Conservation (phyloP, 805 yeast genomes). For the Metschnikowia kofuensis region DNA sequence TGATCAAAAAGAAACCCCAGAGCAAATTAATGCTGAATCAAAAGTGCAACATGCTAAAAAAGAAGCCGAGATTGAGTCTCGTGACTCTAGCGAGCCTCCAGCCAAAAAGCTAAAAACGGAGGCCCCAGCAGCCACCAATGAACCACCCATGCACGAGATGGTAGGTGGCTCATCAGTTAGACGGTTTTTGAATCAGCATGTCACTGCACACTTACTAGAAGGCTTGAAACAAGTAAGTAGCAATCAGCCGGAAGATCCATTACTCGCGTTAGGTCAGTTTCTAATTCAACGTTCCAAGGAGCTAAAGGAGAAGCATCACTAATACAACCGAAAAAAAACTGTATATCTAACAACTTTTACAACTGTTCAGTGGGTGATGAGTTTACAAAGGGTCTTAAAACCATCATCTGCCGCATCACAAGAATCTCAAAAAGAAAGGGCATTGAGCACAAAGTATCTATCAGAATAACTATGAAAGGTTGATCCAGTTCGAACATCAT, state of each 20-base stretch:
- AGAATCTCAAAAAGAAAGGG: too few species aligned
- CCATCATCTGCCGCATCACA: too few species aligned
- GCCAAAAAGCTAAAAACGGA: constrained; percentile 3
- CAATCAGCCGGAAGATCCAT: constrained; percentile 54
- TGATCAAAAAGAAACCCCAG: neutral
- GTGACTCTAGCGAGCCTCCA: constrained; percentile 7
- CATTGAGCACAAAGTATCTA: too few species aligned
- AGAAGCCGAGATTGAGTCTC: neutral
- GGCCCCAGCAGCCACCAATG: neutral
- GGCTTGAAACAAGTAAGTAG: constrained; percentile 58
- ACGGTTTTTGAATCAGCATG: constrained; percentile 60
- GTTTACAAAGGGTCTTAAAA: too few species aligned
- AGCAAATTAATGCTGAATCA: neutral
- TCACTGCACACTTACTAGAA: constrained; percentile 60
- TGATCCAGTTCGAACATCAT: too few species aligned
- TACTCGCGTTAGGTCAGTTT: constrained; percentile 52
- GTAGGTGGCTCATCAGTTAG: constrained; percentile 74
- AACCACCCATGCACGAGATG: constrained; percentile 43
- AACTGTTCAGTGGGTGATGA: too few species aligned
- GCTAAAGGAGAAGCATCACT: neutral
- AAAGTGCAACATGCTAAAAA: neutral
- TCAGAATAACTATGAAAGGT: too few species aligned
- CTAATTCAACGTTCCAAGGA: constrained; percentile 30
- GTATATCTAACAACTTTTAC: too few species aligned
- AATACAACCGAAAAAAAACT: too few species aligned